These are phyloP conservation scores for Chloranthus sessilifolius DNA, from an alignment of 164 flowering plant genomes.

Conservation along the genomic window DNA sequence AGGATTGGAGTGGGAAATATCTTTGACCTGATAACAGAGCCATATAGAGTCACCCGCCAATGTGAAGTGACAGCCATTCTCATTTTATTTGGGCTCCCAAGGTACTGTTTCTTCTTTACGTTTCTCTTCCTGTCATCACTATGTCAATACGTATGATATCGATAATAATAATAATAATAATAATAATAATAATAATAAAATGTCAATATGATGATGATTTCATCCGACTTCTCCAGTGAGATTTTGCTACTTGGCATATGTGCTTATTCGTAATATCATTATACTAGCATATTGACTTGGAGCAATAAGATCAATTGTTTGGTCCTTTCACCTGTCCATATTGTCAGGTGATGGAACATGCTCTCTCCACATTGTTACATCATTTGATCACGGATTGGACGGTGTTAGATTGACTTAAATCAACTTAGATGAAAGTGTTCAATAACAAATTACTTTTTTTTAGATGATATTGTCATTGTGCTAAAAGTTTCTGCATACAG, in stretches of 20 bases:
- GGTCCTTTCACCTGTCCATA: neutral
- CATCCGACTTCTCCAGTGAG: too few relatives aligned
- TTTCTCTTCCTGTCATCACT: neutral
- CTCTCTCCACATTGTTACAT: too few relatives aligned
- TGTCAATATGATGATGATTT: too few relatives aligned
- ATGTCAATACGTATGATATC: too few relatives aligned
- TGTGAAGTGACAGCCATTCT: constrained; percentile 99
- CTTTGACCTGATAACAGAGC: constrained; percentile 82
- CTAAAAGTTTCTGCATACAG: constrained; percentile 26
- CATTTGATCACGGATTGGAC: neutral
- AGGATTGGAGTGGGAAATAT: constrained; percentile 57
- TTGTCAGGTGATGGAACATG: neutral
- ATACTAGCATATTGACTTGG: too few relatives aligned
- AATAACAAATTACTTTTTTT: neutral
- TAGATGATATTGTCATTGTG: neutral
- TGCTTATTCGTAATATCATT: neutral
- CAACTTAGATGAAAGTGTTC: neutral
- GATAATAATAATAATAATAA: too few relatives aligned
- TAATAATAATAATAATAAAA: too few relatives aligned
- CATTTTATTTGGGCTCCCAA: constrained; percentile 88
- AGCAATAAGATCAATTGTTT: too few relatives aligned
- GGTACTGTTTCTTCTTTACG: constrained; percentile 33
- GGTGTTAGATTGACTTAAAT: neutral
- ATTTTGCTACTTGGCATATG: too few relatives aligned
- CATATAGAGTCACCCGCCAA: constrained; percentile 58